Evolutionary conservation across 352 stramenopile species (phyloP).

Genomic region (Phytophthora multivora): DNA sequence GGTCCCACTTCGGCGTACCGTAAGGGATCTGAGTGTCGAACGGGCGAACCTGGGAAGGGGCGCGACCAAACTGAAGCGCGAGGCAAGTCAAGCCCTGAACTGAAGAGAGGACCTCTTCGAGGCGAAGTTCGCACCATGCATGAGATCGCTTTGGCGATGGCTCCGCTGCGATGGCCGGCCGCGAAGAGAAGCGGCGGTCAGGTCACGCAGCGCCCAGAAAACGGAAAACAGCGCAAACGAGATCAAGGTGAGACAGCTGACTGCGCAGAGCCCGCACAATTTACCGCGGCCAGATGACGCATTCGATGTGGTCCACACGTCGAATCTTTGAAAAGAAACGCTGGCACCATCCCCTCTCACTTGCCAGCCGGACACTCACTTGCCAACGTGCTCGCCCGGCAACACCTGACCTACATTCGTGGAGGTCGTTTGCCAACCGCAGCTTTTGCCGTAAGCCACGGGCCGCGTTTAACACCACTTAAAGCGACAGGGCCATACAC

Average conservation of each 20-base stretch:
- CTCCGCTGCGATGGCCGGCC: not conserved
- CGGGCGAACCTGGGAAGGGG: constrained; percentile 8
- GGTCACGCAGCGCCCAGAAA: constrained; percentile 14
- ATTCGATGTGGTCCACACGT: constrained; percentile 17
- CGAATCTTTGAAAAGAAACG: constrained; percentile 32
- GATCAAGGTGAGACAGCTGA: constrained; percentile 17
- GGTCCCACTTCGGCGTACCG: constrained; percentile 9
- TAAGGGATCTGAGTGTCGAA: constrained; percentile 18
- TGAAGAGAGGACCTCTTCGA: not conserved
- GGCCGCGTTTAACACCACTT: not conserved
- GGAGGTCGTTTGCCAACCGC: not conserved
- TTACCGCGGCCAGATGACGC: constrained; percentile 16
- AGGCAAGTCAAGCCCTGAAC: not conserved
- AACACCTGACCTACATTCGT: constrained; percentile 10
- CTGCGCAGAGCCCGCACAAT: not conserved
- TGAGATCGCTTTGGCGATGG: not conserved
- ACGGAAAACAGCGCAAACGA: constrained; percentile 8
- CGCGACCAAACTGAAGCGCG: constrained; percentile 20
- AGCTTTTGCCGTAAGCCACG: not conserved
- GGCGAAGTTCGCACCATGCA: too few species aligned
- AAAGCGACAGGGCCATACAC: constrained; percentile 4
- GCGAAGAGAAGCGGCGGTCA: constrained; percentile 10
- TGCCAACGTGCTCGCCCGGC: constrained; percentile 12
- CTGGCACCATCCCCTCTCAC: constrained; percentile 1
- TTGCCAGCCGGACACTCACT: constrained; percentile 15